These are phyloP conservation scores for Suzukiozyma palmioleophila DNA, from an alignment of 1,139 yeast species.

Conservation along the genomic window DNA sequence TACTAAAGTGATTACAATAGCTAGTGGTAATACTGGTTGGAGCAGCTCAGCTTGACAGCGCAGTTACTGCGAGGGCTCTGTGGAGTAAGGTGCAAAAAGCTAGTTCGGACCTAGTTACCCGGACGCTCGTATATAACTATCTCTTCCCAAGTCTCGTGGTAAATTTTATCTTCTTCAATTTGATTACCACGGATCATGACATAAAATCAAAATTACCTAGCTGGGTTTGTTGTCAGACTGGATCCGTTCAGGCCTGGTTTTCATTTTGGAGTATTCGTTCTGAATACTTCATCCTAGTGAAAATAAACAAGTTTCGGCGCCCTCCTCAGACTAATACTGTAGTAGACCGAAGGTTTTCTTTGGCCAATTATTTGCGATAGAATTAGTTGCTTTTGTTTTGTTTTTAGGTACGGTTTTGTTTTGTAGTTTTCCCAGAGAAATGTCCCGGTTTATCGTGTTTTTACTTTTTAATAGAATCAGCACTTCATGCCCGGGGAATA, in stretches of 20 bases:
- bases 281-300: constrained; percentile 12
- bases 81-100: too few species aligned
- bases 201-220: constrained; percentile 29
- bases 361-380: constrained; percentile 10
- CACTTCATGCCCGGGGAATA: constrained; percentile 56
- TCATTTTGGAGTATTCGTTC: constrained; percentile 14
- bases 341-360: constrained; percentile 13
- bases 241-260: constrained; percentile 8
- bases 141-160: neutral
- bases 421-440: constrained; percentile 34
- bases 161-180: constrained; percentile 17
- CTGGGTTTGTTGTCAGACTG: constrained; percentile 11
- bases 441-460: constrained; percentile 49
- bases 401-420: constrained; percentile 21
- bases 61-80: too few species aligned
- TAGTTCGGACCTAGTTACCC: constrained; percentile 3
- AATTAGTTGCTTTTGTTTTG: constrained; percentile 18
- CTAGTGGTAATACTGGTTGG: too few species aligned
- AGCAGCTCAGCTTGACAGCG: too few species aligned
- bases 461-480: constrained; percentile 33
- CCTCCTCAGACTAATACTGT: constrained; percentile 10
- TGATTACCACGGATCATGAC: constrained; percentile 43
- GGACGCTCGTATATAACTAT: neutral
- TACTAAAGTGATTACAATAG: too few species aligned
- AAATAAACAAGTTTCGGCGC: constrained; percentile 10